Base-by-base conservation (phyloP, 164 flowering plant species). In the Echeveria elegans region DNA sequence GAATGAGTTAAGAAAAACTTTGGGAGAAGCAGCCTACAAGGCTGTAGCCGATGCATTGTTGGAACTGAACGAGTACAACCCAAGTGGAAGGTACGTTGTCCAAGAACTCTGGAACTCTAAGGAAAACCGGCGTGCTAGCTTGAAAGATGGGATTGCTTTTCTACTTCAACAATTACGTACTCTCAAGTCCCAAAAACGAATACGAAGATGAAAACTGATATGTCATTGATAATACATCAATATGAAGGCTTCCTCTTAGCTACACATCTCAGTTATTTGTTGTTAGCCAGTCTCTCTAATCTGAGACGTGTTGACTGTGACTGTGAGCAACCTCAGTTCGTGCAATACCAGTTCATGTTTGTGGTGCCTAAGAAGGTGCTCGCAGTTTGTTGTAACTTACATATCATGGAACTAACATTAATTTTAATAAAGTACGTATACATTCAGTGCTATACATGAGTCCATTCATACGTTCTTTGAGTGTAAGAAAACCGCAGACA, bases 1-100 rank as follows among this genome's bases (percentile, higher is more conserved):
- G 63, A 70, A 65, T 38, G 73, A 68, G 19, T 60, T 76, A 26
- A 70, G 67, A 68, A 40, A 23, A 24, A 31, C 47, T 29, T 71
- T 61, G 62, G 77, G 77, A 9, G 56, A 71, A 16, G 74, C 29
- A 31, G 66, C 50, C 1, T 69, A 68, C 58, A 45, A 61, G 48
- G 72, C 74, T 41, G 74, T 75, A 11, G 38, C 69, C 18, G 68
- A 64, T 31, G 77, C 77, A 45, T 65, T 75, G 37, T 14, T 59
- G 67, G 77, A 75, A 40, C 43, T 71, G 14, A 68, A 68, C 24
- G 77, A 75, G 30, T 75, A 75, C 69, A 75, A 75, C 30, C 72
- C 77, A 16, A 75, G 77, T 66, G 77, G 77, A 40, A 66, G 77
- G 64, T 75, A 75, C 53, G 63, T 62, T 2, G 74, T 71, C 2